Evolutionary conservation across 164 flowering plant genomes (phyloP), one percentile per base, ranked within the genome.

Genomic region (Litsea cubeba): DNA sequence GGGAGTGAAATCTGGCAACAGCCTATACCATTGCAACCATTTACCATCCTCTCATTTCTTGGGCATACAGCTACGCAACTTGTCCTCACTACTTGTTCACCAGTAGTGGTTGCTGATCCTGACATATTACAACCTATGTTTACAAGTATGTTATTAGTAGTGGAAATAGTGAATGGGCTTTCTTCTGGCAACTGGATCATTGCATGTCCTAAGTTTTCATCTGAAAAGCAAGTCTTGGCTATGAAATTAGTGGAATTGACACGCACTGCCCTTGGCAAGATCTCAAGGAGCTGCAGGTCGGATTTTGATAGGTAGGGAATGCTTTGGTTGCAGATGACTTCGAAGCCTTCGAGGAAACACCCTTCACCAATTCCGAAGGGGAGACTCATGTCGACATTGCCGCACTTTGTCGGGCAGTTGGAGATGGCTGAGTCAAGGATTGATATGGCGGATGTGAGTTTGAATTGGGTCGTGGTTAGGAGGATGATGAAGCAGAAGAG

Each of bases 321-420:
- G 12, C 20, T 30, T 63, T 35, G 22, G 18, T 40, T 49, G 68
- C 74, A 72, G 57, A 17, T 62, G 30, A 72, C 25, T 49, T 72
- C 68, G 51, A 72, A 72, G 12, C 74, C 74, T 12, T 66, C 58
- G 22, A 12, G 49, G 60, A 25, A 60, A 35, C 73, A 71, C 23
- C 73, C 65, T 3, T 18, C 0, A 17, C 73, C 73, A n/a, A 58
- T 32, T 60, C 73, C 73, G 17, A 63, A 72, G 14, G 74, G 68
- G 54, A 12, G 62, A 12, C 14, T 17, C 3, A 72, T 40, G 8
- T 62, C 22, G 3, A 72, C 23, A 17, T 46, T 46, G 26, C 74
- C 74, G 50, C 74, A 72, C 11, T 14, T 72, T 11, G 14, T 30
- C 0, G 46, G 68, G 68, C 68, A 62, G 28, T 23, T 12, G 0